Percentiles rank a stretch among this genome's conserved stretches.
Conservation (phyloP, 2,329 filamentous ascomycete genomes). For the Claviceps spartinae region DNA sequence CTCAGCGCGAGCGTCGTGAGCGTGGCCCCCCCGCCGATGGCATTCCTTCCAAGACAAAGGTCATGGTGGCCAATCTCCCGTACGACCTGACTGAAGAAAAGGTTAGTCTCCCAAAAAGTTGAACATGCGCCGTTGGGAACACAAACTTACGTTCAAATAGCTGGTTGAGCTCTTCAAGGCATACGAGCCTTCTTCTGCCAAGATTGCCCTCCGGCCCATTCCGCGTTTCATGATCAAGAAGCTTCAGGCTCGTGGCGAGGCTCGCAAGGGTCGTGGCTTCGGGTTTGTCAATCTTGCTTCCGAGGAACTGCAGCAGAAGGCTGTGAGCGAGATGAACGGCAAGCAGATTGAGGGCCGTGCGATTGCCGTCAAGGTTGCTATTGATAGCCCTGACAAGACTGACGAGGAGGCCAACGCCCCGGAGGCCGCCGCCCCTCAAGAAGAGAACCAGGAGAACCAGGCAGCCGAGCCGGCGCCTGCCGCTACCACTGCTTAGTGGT, state of each 20-base stretch:
- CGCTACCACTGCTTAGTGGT: conserved; percentile 18
- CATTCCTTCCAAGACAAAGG: conserved; percentile 97
- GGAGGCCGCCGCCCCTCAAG: conserved; percentile 52
- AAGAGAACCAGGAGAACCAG: conserved; percentile 31
- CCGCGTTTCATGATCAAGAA: conserved; percentile 99
- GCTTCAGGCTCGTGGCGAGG: conserved; percentile 92
- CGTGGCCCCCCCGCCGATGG: conserved; percentile 95
- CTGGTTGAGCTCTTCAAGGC: conserved; percentile 93
- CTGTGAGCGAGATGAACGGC: conserved; percentile 95
- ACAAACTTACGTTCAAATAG: conserved; percentile 31
- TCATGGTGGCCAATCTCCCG: conserved; percentile 98
- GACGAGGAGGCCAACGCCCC: conserved; percentile 62
- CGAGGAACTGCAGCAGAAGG: conserved; percentile 95
- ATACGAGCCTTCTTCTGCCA: conserved; percentile 87
- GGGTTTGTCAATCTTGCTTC: conserved; percentile 93
- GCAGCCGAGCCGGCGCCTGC: conserved; percentile 20
- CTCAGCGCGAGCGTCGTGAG: conserved; percentile 53
- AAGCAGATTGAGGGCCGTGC: conserved; percentile 98
- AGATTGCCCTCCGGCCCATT: conserved; percentile 96
- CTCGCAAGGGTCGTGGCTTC: conserved; percentile 97
- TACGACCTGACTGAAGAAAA: conserved; percentile 97
- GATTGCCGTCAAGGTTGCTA: conserved; percentile 99
- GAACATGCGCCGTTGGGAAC: not conserved
- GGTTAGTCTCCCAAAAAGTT: conserved; percentile 37
- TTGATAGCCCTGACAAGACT: conserved; percentile 96